Base-by-base conservation (phyloP, 768 basidiomycete species). In the Saitozyma podzolica region DNA sequence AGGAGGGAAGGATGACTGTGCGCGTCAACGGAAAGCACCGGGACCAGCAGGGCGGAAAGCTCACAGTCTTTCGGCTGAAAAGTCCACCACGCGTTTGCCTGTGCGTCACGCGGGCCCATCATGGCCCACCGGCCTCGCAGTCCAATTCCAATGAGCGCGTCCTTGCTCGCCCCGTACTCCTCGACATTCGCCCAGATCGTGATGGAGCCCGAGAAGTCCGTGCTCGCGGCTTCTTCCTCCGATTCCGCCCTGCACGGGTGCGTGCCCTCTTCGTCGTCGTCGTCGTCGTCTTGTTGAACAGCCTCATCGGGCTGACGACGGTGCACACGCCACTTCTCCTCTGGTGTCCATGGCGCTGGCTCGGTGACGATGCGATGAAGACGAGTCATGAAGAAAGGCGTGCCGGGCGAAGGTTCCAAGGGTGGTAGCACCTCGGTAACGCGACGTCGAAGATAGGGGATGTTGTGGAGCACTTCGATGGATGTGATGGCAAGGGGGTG, bases 261-360 rank as follows among this genome's bases (percentile, higher is more conserved):
- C 2, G 29, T 5, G 29, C 29, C 73, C 40, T 62, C 59, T 54
- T 75, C 74, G 8, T 48, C 56, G 45, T 17, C 53, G 45, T 17
- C 53, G 41, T 13, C 52, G 9, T 43, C 47, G 50, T 42, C 52
- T 9, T 29, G 51, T 14, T 16, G n/a, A 13, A 2, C 2, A 29
- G 29, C 2, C 29, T 29, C 29, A 29, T 29, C 29, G 29, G 2
- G 29, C 6, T 47, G 45, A 13, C 14, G 8, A 11, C 14, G 43
- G n/a, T 47, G 62, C 19, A 20, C 47, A 5, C 72, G 58, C 74
- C 74, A 73, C 41, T 62, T 66, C 55, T 73, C 74, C 5, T 69
- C 65, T 9, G 41, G 14, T 8, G 72, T 73, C 74, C 74, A 73
- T 1, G 74, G 74, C 2, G 74, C 69, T 9, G 68, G 63, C 1